A percentile compares a stretch with the other conserved stretches of the same genome.
These are phyloP conservation scores for Talaromyces trachyspermus DNA, from an alignment of 495 filamentous ascomycete species.

Conservation along the genomic window DNA sequence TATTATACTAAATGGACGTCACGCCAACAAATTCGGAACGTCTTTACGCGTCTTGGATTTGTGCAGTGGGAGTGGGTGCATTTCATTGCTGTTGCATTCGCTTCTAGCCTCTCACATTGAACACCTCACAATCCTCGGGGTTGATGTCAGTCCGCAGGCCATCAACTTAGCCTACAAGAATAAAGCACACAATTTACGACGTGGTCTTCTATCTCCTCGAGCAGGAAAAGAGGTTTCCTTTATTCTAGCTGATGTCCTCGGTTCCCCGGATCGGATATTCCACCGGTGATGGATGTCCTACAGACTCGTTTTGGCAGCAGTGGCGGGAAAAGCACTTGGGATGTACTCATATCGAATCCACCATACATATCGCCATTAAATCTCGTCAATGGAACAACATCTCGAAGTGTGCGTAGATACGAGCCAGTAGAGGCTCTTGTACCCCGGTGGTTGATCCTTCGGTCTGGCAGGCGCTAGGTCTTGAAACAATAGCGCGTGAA, in stretches of 20 bases:
- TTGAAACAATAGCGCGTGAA: conserved; percentile 13
- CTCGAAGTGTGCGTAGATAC: conserved; percentile 65
- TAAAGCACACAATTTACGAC: conserved; percentile 40
- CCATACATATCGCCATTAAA: conserved; percentile 70
- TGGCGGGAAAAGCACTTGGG: conserved; percentile 25
- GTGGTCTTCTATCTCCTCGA: conserved; percentile 16
- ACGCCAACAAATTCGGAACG: background rate
- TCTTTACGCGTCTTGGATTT: conserved; percentile 66
- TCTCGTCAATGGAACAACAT: conserved; percentile 50
- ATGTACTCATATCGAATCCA: conserved; percentile 82
- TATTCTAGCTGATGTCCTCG: conserved; percentile 47
- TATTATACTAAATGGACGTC: conserved; percentile 24
- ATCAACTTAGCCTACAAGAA: conserved; percentile 57
- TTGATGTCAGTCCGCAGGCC: conserved; percentile 41
- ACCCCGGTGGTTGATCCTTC: conserved; percentile 31
- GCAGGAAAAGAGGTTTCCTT: conserved; percentile 43
- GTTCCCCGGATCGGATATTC: conserved; percentile 8
- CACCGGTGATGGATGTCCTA: conserved; percentile 12
- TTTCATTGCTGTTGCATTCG: conserved; percentile 63
- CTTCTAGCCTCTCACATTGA: conserved; percentile 35
- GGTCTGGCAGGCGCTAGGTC: background rate
- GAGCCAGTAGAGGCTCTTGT: conserved; percentile 79
- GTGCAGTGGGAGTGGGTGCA: conserved; percentile 88
- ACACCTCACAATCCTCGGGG: conserved; percentile 29
- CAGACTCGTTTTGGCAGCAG: conserved; percentile 1